Conservation (phyloP, 2,329 filamentous ascomycete genomes). For the Cytospora paraplurivora region DNA sequence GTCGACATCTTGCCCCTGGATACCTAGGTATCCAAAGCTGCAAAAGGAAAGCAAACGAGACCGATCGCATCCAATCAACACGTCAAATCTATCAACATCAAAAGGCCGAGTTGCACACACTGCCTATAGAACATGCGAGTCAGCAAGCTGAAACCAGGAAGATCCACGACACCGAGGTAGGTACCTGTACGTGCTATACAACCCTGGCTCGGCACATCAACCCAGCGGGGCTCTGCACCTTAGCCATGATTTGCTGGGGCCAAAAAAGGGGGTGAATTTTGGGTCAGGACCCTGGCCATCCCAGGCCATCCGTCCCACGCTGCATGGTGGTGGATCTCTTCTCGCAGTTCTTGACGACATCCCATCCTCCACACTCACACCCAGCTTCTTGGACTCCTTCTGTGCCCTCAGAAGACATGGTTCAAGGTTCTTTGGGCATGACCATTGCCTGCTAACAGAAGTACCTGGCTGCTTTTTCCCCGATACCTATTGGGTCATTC, state of each 20-base stretch:
- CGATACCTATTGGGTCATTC: slow-evolving; percentile 16
- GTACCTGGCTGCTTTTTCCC: slow-evolving; percentile 27
- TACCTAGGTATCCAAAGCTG: slow-evolving; percentile 10
- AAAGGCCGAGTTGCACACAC: slow-evolving; percentile 12
- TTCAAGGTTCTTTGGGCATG: slow-evolving; percentile 42
- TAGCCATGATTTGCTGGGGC: slow-evolving; percentile 23
- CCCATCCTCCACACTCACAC: slow-evolving; percentile 33
- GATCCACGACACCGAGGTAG: slow-evolving; percentile 26
- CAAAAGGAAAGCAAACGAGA: slow-evolving; percentile 13
- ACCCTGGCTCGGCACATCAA: slow-evolving; percentile 23
- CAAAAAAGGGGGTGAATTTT: slow-evolving; percentile 17
- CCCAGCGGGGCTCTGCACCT: slow-evolving; percentile 13
- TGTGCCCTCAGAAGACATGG: slow-evolving; percentile 41
- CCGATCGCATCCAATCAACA: slow-evolving; percentile 11
- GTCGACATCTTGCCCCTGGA: slow-evolving; percentile 7
- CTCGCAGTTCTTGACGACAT: slow-evolving; percentile 39
- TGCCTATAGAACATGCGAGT: slow-evolving; percentile 29
- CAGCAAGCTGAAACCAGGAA: slow-evolving; percentile 30
- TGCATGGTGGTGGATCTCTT: slow-evolving; percentile 27
- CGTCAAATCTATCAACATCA: slow-evolving; percentile 6
- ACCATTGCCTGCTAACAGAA: slow-evolving; percentile 34
- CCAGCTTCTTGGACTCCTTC: slow-evolving; percentile 27
- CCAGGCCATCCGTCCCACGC: slow-evolving; percentile 22
- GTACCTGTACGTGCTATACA: slow-evolving; percentile 19
- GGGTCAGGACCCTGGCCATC: slow-evolving; percentile 24